Evolutionary conservation across 768 basidiomycete species (phyloP), one percentile per base, ranked within the genome.

Genomic region (Mycena vulgaris): DNA sequence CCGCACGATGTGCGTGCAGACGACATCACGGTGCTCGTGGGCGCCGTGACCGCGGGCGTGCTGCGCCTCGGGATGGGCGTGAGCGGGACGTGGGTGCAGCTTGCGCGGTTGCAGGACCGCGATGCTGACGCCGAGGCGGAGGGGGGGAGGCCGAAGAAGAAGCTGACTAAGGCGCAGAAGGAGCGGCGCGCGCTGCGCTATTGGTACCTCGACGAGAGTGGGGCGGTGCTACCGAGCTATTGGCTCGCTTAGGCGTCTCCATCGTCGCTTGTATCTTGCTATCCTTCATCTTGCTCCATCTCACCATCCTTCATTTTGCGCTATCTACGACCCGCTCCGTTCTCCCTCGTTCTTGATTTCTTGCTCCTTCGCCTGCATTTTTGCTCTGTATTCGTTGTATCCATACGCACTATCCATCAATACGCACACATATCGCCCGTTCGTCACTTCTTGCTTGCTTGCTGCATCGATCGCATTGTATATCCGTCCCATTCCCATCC

Each of bases 11-110:
- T 88, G 6, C 80, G 82, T 55, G 84, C 82, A 65, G 91, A 93
- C 68, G 85, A 83, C 39, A 91, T 95, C 75, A 85, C 83, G 19
- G 81, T 93, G 13, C 83, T 92, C 25, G 80, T 93, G 16, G 83
- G 87, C 42, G 84, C 87, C 8, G 78, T 79, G 9, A 73, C 84
- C 0, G 76, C 87, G 10, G 81, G 85, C 1, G 78, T 80, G 40
- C 74, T 92, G 40, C 73, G 76, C 6, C 79, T 84, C 7, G 90
- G 91, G 6, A 86, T 93, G 82, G 90, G 90, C 0, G 71, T 94
- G 17, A 86, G 85, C 5, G 92, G 88, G 23, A 87, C 89, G 52
- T 94, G 89, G 88, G 88, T 93, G 25, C 92, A 95, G 79, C 83
- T 93, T 16, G 88, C 80, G 31, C 85, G 88, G 33, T 77, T 71